These are phyloP conservation scores for Sclerotinia subarctica DNA, from an alignment of 2,329 filamentous ascomycete species.

Conservation along the genomic window DNA sequence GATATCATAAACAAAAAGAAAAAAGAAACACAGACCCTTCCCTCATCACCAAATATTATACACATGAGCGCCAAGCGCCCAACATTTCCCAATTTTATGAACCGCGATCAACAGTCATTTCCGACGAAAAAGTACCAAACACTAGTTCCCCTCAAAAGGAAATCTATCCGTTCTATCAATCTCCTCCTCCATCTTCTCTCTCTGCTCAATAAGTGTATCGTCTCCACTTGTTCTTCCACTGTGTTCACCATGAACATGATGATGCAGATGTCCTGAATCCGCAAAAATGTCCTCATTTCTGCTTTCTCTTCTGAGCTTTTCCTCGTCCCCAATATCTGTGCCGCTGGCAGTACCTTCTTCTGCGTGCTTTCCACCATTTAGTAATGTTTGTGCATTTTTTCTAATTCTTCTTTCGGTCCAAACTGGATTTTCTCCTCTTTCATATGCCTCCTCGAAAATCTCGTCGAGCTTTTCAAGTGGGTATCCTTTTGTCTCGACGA, in stretches of 20 bases:
- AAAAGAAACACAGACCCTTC: background rate
- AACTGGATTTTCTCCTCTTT: constrained; percentile 16
- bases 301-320: background rate
- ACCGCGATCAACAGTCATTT: background rate
- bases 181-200: constrained; percentile 4
- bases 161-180: constrained; percentile 10
- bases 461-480: constrained; percentile 16
- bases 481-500: constrained; percentile 19
- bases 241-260: background rate
- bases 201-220: background rate
- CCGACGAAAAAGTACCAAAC: background rate
- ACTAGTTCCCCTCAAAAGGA: constrained; percentile 6
- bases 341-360: background rate
- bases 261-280: background rate
- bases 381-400: constrained; percentile 3
- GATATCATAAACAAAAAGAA: constrained; percentile 6
- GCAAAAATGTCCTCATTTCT: background rate
- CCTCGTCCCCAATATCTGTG: background rate
- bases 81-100: background rate
- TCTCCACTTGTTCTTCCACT: constrained; percentile 7
- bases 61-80: constrained; percentile 2
- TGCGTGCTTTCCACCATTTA: background rate
- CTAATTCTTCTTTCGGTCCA: constrained; percentile 18
- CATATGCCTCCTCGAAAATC: constrained; percentile 20
- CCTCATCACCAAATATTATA: background rate